A percentile compares a stretch with the other conserved stretches of the same genome.
These are phyloP conservation scores for Hypoxylon sp. DNA, from an alignment of 2,329 filamentous ascomycete genomes.

Conservation along the genomic window DNA sequence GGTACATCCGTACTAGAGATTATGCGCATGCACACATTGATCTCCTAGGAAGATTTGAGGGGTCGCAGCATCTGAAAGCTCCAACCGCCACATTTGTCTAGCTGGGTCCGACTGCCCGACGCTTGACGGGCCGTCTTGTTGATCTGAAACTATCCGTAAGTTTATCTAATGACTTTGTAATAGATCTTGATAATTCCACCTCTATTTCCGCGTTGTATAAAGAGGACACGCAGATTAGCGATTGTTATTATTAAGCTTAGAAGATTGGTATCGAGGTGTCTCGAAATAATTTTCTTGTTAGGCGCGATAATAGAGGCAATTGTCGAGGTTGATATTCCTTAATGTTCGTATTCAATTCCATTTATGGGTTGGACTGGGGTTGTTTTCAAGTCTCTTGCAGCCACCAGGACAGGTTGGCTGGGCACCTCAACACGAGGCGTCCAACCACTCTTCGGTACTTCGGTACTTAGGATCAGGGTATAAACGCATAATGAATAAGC, in stretches of 20 bases:
- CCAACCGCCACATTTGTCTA: neutral
- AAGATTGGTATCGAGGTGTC: neutral
- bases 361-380: conserved; percentile 31
- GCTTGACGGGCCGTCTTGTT: conserved; percentile 17
- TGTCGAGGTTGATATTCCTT: conserved; percentile 19
- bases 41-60: conserved; percentile 25
- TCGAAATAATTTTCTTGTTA: conserved; percentile 18
- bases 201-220: conserved; percentile 4
- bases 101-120: conserved; percentile 14
- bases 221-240: neutral
- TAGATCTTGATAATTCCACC: conserved; percentile 1
- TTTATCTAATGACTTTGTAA: conserved; percentile 7
- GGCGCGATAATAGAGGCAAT: conserved; percentile 27
- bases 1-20: conserved; percentile 19
- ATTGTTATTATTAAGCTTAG: neutral
- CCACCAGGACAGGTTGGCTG: conserved; percentile 29
- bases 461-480: conserved; percentile 22
- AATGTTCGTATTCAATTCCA: conserved; percentile 42
- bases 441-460: conserved; percentile 18
- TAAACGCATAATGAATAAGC: conserved; percentile 7
- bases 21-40: neutral
- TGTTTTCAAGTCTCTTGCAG: conserved; percentile 20
- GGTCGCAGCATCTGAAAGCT: conserved; percentile 17
- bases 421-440: conserved; percentile 27
- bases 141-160: conserved; percentile 25